Percentiles rank a stretch among this genome's conserved stretches.
These are phyloP conservation scores for Microascus cirrosus DNA, from an alignment of 2,329 filamentous ascomycete genomes.

Conservation along the genomic window DNA sequence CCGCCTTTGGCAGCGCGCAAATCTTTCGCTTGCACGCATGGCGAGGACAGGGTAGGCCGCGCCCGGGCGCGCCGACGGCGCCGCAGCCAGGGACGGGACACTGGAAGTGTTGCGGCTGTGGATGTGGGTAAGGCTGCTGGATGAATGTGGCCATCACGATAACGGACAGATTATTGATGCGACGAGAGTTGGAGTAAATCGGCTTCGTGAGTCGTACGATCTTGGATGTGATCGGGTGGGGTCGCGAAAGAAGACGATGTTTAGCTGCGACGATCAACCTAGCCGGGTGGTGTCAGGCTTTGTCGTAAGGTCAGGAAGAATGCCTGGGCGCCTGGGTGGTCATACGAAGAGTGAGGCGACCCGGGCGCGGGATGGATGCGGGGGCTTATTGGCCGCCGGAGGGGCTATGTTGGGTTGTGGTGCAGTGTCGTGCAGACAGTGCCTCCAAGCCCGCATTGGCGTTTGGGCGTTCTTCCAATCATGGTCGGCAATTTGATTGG, in stretches of 20 bases:
- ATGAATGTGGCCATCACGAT: not conserved
- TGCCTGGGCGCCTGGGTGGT: not conserved
- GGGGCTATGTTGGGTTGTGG: not conserved
- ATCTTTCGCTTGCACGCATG: slow-evolving; percentile 2
- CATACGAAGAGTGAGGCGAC: not conserved
- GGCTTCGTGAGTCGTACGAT: not conserved
- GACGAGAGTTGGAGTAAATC: not conserved
- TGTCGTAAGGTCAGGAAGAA: not conserved
- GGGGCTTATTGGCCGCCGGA: not conserved
- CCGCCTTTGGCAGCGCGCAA: not conserved
- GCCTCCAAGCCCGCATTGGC: not conserved
- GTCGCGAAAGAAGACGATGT: not conserved
- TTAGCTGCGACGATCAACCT: not conserved
- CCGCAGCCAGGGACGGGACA: not conserved
- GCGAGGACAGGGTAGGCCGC: not conserved
- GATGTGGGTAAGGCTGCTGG: not conserved
- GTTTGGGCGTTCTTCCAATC: not conserved
- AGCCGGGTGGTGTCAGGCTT: not conserved
- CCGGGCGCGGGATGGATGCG: not conserved
- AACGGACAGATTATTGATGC: not conserved
- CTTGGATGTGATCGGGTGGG: not conserved
- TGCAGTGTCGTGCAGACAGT: not conserved
- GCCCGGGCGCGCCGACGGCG: not conserved
- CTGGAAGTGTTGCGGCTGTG: not conserved
- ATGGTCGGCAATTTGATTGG: not conserved